phyloP scores from a whole-genome alignment of 164 flowering plant species.

The Amborella trichopoda region DNA sequence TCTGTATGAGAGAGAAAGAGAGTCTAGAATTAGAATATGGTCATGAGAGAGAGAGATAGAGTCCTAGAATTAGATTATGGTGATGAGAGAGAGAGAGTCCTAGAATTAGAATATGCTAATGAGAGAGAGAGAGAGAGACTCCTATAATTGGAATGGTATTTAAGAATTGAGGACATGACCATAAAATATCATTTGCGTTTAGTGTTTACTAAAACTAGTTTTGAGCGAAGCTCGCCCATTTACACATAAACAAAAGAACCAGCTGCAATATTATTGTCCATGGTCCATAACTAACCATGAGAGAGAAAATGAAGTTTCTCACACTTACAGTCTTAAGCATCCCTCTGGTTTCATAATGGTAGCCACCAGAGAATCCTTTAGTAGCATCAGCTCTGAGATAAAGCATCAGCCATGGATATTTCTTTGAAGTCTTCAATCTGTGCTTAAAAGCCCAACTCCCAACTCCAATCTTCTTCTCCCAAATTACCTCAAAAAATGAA shows the following conservation, averaged over 20 bases:
- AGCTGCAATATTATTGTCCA: not conserved
- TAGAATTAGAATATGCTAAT: too few species aligned
- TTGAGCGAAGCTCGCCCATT: too few species aligned
- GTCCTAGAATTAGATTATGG: too few species aligned
- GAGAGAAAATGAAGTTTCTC: not conserved
- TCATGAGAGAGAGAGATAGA: too few species aligned
- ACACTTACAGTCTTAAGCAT: conserved; percentile 52
- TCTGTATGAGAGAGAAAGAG: too few species aligned
- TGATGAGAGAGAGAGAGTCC: too few species aligned
- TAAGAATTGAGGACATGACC: too few species aligned
- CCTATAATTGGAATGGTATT: not conserved
- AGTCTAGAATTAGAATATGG: too few species aligned
- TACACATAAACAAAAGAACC: not conserved
- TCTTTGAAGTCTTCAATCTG: conserved; percentile 44
- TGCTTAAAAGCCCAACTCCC: conserved; percentile 66
- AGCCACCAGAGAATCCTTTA: conserved; percentile 53
- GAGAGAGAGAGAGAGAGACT: not conserved
- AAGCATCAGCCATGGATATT: conserved; percentile 76
- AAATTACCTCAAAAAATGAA: conserved; percentile 39
- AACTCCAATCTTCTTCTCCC: conserved; percentile 51
- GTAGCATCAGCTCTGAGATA: conserved; percentile 62
- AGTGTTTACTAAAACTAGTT: too few species aligned
- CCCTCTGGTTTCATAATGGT: conserved; percentile 51
- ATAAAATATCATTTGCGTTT: too few species aligned
- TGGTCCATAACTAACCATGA: not conserved